Conservation (phyloP, 2,329 filamentous ascomycete genomes). For the Aspergillus cejpii region DNA sequence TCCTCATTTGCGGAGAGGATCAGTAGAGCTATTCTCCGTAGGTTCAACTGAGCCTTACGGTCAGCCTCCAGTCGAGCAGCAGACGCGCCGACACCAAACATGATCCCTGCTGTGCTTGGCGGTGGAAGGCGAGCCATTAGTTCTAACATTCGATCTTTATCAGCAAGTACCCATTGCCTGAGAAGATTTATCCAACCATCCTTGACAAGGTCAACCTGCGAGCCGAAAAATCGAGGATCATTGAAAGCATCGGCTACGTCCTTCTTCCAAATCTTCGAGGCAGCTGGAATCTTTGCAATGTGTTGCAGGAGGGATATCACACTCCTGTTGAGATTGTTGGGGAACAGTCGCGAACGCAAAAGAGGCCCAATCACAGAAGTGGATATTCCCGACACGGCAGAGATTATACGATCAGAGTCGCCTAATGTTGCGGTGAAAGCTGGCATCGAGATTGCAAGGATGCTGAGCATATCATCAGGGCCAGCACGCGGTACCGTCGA, state of each 20-base stretch:
- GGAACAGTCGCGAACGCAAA: slow-evolving; percentile 78
- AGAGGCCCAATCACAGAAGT: slow-evolving; percentile 74
- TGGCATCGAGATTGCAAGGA: slow-evolving; percentile 71
- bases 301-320: slow-evolving; percentile 69
- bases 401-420: slow-evolving; percentile 74
- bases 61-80: slow-evolving; percentile 93
- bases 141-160: slow-evolving; percentile 84
- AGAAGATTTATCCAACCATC: slow-evolving; percentile 76
- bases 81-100: slow-evolving; percentile 95
- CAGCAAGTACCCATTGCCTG: slow-evolving; percentile 72
- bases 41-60: slow-evolving; percentile 80
- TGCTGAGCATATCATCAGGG: slow-evolving; percentile 69
- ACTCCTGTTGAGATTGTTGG: slow-evolving; percentile 68
- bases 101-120: slow-evolving; percentile 88
- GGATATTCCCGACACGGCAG: slow-evolving; percentile 73
- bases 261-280: slow-evolving; percentile 86
- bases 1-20: slow-evolving; percentile 71
- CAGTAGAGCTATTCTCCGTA: slow-evolving; percentile 73
- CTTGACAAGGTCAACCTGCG: slow-evolving; percentile 57
- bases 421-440: slow-evolving; percentile 75
- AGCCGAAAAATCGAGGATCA: slow-evolving; percentile 77
- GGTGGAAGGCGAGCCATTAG: slow-evolving; percentile 70
- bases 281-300: slow-evolving; percentile 67
- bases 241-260: slow-evolving; percentile 90
- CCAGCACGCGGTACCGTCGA: slow-evolving; percentile 40